These are phyloP conservation scores for Botrytis paeoniae DNA, from an alignment of 2,329 filamentous ascomycete species.

Conservation along the genomic window DNA sequence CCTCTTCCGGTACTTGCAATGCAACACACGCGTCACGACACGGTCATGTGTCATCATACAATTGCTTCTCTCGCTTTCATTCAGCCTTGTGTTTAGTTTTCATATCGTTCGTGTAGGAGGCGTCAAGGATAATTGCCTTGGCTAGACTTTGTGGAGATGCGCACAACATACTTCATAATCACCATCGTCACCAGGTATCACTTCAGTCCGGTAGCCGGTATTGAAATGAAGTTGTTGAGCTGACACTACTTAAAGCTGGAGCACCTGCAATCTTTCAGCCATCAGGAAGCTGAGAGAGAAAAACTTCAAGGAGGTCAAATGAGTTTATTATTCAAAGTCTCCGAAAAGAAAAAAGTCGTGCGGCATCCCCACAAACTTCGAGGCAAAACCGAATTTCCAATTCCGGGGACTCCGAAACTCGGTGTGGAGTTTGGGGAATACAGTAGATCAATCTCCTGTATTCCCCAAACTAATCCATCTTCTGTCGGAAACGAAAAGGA, in stretches of 20 bases:
- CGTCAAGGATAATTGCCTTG: slow-evolving; percentile 8
- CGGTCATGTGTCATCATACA: neutral
- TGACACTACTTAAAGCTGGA: neutral
- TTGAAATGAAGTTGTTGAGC: neutral
- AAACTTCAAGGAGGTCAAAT: neutral
- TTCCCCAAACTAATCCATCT: neutral
- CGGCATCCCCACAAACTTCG: neutral
- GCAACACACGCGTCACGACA: neutral
- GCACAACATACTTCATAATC: neutral
- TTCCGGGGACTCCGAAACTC: slow-evolving; percentile 5
- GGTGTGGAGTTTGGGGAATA: neutral
- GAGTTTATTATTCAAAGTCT: neutral
- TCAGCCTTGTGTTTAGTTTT: slow-evolving; percentile 9
- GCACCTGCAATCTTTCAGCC: neutral
- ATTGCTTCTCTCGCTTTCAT: neutral
- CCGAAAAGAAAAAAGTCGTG: neutral
- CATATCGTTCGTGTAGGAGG: neutral
- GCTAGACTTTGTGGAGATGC: neutral
- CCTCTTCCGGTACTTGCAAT: neutral
- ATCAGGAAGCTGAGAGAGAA: neutral
- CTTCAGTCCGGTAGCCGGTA: slow-evolving; percentile 2
- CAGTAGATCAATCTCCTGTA: neutral
- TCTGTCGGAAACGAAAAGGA: neutral
- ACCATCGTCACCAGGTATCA: slow-evolving; percentile 5
- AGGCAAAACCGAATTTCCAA: no score